Evolutionary conservation across 1,284 basidiomycete species (phyloP), one percentile per base, ranked within the genome.

Genomic region (Malassezia pachydermatis): DNA sequence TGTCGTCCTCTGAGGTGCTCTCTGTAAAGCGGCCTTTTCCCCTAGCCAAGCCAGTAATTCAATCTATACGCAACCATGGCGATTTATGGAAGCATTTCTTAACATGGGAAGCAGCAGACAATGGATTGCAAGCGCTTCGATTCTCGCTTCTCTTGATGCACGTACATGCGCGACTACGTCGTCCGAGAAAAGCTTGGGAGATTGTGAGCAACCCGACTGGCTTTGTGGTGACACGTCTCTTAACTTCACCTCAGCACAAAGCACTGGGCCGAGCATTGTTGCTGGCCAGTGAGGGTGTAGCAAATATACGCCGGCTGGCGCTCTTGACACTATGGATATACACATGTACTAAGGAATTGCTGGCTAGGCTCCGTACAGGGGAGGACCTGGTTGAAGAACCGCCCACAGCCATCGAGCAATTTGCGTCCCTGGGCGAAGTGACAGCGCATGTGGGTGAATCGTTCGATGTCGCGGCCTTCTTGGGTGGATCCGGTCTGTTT

Each of bases 381-480:
- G 34, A 17, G n/a, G 34, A 10, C 29, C 2, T 2, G 29, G 29
- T 11, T 30, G 29, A 11, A n/a, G 34, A 10, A 19, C 34, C 34
- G 20, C 27, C 10, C 19, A n/a, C 4, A 8, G n/a, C 13, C 7
- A 33, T 27, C 16, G 50, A 45, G 30, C 36, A 38, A 8, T 19
- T 50, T 28, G 42, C 39, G n/a, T 11, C 24, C 3, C 8, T 36
- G 1, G 43, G 47, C 43, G 52, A 54, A 8, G 16, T 39, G 7
- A 16, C 50, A 10, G 47, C 34, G 24, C 27, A 33, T 13, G 13
- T 57, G 10, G 62, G 57, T 28, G 62, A 64, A 35, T 57, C 54
- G 7, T 64, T 54, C 49, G 62, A 64, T 45, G 57, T 59, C 10
- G 45, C 53, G 1, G 60, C 62, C 6, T 59, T 62, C 8, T 29